Evolutionary conservation across 2,329 filamentous ascomycete genomes (phyloP), one percentile per base, ranked within the genome.

Genomic region (Fusarium beomiforme): DNA sequence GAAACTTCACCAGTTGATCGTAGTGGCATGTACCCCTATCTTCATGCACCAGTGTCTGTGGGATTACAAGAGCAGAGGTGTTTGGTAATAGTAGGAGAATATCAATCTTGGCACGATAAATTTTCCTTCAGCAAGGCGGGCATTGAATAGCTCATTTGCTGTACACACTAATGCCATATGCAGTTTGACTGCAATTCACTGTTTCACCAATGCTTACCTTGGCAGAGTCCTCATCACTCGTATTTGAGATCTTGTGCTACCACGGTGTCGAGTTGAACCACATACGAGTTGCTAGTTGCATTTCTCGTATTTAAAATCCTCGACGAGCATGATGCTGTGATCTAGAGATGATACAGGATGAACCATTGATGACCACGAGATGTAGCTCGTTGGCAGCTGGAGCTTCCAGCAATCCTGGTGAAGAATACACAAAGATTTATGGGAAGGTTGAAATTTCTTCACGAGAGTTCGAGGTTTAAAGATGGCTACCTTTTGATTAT

Each of bases 121-220:
- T 80, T 80, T 82, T 87, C 86, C 86, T 88, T 88, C 86, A 87
- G 83, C 85, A 85, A 83, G 76, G 80, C 78, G 83, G 84, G 85
- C 85, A 86, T 81, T 77, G 79, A 79, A 78, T 75, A 80, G 81
- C 84, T 84, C 83, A 85, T 81, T 84, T 85, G 86, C 84, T 87
- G 86, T 88, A 88, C 86, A 88, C 86, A 88, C 86, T 82, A 80
- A 88, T 88, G 86, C 86, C 86, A 79, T 84, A 67, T 62, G 61
- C 64, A 65, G 51, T 67, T 62, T 49, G 53, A 63, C 61, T 71
- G 68, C 63, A 57, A 54, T 73, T 73, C 70, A 70, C 59, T 58
- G 51, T 59, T 62, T 70, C 66, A 72, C 65, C 24, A 7, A 59
- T 64, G 67, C 70, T 50, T 71, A 63, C 67, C 57, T 62, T 64